Evolutionary conservation across 805 yeast species (phyloP).

Genomic region (Metschnikowia peoriensis): DNA sequence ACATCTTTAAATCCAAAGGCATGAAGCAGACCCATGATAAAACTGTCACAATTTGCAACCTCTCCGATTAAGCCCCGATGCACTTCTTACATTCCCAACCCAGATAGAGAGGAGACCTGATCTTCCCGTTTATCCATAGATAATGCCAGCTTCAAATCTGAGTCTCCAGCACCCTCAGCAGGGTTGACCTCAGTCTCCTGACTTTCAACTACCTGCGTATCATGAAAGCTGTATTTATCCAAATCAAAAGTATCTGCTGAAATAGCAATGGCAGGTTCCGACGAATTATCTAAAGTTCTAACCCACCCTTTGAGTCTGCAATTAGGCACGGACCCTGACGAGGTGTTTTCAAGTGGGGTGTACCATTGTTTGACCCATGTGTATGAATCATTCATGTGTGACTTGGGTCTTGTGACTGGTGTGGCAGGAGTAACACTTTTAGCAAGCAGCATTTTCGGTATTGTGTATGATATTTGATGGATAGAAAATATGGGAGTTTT

Average conservation of each 20-base stretch:
- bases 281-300: constrained; percentile 20
- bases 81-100: constrained; percentile 19
- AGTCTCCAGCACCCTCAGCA: constrained; percentile 13
- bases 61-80: neutral
- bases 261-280: constrained; percentile 6
- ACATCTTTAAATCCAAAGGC: neutral
- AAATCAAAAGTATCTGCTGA: constrained; percentile 45
- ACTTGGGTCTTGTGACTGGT: constrained; percentile 20
- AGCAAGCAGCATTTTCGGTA: constrained; percentile 11
- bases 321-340: constrained; percentile 12
- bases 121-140: constrained; percentile 26
- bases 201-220: constrained; percentile 46
- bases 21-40: neutral
- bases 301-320: constrained; percentile 39
- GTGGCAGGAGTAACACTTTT: constrained; percentile 22
- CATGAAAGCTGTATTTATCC: constrained; percentile 31
- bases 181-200: constrained; percentile 24
- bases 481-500: neutral
- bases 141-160: constrained; percentile 25
- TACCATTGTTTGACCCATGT: constrained; percentile 45
- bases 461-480: neutral
- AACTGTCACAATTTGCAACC: neutral
- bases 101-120: constrained; percentile 22
- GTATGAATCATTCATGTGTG: constrained; percentile 17
- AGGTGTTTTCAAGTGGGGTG: constrained; percentile 21